Evolutionary conservation across 495 filamentous ascomycete species (phyloP).

Genomic region (Xylaria castorea): DNA sequence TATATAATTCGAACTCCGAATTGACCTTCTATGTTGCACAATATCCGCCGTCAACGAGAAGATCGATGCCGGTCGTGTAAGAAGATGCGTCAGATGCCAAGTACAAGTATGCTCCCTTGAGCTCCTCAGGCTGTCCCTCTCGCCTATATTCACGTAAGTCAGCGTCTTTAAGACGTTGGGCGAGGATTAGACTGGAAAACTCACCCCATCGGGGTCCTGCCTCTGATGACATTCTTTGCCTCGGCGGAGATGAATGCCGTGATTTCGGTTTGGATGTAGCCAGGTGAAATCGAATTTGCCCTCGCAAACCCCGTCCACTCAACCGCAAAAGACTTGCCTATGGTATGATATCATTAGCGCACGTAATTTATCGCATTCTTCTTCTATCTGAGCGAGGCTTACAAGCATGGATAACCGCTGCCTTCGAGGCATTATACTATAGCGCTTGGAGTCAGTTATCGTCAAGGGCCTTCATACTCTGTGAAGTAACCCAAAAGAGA

Average conservation of each 20-base stretch:
- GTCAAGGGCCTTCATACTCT: not conserved
- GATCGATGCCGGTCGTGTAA: slow-evolving; percentile 83
- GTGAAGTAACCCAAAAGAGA: not conserved
- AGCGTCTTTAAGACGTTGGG: not conserved
- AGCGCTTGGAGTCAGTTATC: not conserved
- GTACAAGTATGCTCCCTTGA: slow-evolving; percentile 91
- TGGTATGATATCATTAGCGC: not conserved
- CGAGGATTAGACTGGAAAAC: slow-evolving; percentile 31
- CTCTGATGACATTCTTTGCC: slow-evolving; percentile 75
- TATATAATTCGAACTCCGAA: not conserved
- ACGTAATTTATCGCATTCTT: not conserved
- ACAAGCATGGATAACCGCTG: slow-evolving; percentile 85
- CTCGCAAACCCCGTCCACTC: slow-evolving; percentile 89
- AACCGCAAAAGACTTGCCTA: slow-evolving; percentile 75
- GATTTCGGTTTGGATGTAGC: slow-evolving; percentile 87
- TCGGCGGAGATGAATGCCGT: slow-evolving; percentile 73
- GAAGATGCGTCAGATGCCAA: slow-evolving; percentile 81
- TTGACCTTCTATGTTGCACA: slow-evolving; percentile 40
- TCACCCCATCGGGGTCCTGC: slow-evolving; percentile 84
- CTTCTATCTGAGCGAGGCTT: slow-evolving; percentile 37
- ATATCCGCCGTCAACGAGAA: slow-evolving; percentile 76
- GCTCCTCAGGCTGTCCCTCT: slow-evolving; percentile 73
- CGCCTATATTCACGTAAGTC: slow-evolving; percentile 51
- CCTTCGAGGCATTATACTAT: slow-evolving; percentile 87
- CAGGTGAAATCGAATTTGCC: slow-evolving; percentile 82